These are phyloP conservation scores for Vanrija pseudolonga DNA, from an alignment of 1,284 basidiomycete genomes.

Conservation along the genomic window DNA sequence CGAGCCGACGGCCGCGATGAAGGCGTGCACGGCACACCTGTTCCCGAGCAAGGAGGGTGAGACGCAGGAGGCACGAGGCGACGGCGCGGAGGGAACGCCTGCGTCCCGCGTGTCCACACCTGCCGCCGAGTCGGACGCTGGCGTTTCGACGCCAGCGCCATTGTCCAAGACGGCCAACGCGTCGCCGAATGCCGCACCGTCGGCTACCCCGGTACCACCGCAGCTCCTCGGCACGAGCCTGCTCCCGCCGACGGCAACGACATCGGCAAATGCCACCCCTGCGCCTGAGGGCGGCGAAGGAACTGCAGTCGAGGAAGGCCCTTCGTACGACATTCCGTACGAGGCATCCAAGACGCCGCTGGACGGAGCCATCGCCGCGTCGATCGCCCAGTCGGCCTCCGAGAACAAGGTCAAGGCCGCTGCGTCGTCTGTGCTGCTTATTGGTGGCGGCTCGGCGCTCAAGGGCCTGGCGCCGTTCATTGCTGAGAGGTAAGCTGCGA, in stretches of 20 bases:
- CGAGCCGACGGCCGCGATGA: constrained; percentile 70
- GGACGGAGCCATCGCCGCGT: constrained; percentile 91
- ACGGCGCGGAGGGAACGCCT: constrained; percentile 3
- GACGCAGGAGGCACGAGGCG: background rate
- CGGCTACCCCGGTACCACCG: background rate
- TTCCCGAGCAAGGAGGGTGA: constrained; percentile 46
- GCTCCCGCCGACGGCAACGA: constrained; percentile 10
- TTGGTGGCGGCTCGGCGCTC: constrained; percentile 68
- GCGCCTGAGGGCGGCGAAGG: constrained; percentile 10
- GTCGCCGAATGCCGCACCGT: background rate
- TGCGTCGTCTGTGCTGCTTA: constrained; percentile 79
- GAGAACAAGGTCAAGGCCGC: constrained; percentile 90
- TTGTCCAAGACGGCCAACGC: background rate
- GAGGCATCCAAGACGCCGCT: constrained; percentile 89
- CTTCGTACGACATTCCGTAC: constrained; percentile 42
- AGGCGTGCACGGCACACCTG: constrained; percentile 77
- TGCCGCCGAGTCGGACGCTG: background rate
- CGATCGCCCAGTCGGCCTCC: constrained; percentile 73
- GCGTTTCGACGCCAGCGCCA: background rate
- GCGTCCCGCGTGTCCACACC: background rate
- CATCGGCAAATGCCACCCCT: constrained; percentile 13
- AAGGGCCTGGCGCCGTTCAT: constrained; percentile 43
- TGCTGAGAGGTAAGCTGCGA: constrained; percentile 37
- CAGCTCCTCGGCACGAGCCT: background rate
- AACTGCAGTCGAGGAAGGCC: constrained; percentile 6